These are phyloP conservation scores for Metschnikowia kofuensis DNA, from an alignment of 805 yeast species.

Conservation along the genomic window DNA sequence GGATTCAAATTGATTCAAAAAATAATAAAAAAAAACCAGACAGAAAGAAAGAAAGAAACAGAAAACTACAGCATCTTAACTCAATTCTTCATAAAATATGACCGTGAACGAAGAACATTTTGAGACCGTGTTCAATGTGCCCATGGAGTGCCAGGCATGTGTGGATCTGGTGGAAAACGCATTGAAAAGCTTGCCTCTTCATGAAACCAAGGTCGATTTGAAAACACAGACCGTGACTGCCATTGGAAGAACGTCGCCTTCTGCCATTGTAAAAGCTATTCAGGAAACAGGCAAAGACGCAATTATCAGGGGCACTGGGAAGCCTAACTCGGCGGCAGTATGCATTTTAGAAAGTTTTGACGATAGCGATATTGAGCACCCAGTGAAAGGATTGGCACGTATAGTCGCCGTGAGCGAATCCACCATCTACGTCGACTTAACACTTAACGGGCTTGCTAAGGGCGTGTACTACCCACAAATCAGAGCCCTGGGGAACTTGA, in stretches of 20 bases:
- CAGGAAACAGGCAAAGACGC: constrained; percentile 83
- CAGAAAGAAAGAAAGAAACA: too few species aligned
- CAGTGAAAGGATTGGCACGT: constrained; percentile 85
- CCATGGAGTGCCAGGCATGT: constrained; percentile 76
- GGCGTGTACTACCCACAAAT: constrained; percentile 71
- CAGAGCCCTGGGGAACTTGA: constrained; percentile 70
- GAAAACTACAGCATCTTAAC: too few species aligned
- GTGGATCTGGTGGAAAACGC: constrained; percentile 57
- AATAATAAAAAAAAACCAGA: too few species aligned
- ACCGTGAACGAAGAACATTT: constrained; percentile 17
- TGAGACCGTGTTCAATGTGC: constrained; percentile 81
- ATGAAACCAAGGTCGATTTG: constrained; percentile 55
- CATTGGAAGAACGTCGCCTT: constrained; percentile 72
- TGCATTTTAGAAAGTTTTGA: constrained; percentile 78
- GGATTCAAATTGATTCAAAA: too few species aligned
- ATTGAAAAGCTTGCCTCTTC: constrained; percentile 51
- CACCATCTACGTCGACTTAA: constrained; percentile 68
- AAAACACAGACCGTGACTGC: constrained; percentile 61
- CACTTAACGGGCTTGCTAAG: constrained; percentile 65
- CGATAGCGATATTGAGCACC: constrained; percentile 41
- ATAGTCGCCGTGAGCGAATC: constrained; percentile 63
- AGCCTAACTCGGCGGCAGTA: constrained; percentile 85
- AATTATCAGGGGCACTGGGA: constrained; percentile 87
- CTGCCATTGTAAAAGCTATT: constrained; percentile 62
- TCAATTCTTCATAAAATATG: too few species aligned